A percentile compares a stretch with the other conserved stretches of the same genome.
Conservation (phyloP, 1,139 yeast species). For the Petasospora rhodanensis region DNA sequence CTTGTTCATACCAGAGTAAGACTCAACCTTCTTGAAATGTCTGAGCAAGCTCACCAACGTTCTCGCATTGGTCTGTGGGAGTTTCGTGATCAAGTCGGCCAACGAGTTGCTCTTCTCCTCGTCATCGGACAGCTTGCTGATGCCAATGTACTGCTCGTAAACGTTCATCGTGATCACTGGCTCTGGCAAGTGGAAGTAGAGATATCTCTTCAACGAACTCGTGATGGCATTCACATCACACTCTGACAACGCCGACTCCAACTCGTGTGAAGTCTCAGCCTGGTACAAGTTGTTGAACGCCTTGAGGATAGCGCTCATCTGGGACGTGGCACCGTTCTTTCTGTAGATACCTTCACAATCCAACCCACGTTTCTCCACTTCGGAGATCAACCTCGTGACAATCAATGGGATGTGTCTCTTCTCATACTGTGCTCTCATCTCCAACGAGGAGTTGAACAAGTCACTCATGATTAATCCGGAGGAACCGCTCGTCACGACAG, state of each 20-base stretch:
- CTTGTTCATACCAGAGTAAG: constrained; percentile 47
- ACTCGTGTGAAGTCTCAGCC: constrained; percentile 30
- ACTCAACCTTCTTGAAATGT: constrained; percentile 60
- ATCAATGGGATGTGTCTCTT: constrained; percentile 62
- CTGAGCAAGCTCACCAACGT: constrained; percentile 52
- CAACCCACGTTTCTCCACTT: constrained; percentile 72
- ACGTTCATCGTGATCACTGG: constrained; percentile 72
- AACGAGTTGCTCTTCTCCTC: constrained; percentile 33
- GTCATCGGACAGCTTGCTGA: constrained; percentile 36
- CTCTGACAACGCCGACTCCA: constrained; percentile 40
- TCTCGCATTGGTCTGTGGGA: constrained; percentile 67
- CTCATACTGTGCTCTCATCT: constrained; percentile 57
- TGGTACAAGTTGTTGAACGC: constrained; percentile 30
- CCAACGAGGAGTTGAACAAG: constrained; percentile 38
- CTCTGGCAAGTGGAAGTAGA: constrained; percentile 70
- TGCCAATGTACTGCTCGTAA: constrained; percentile 62
- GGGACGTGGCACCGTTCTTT: constrained; percentile 83
- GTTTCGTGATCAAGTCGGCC: constrained; percentile 32
- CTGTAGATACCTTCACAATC: constrained; percentile 84
- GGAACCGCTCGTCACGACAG: no score
- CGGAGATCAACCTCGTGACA: constrained; percentile 67
- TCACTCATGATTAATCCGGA: constrained; percentile 26
- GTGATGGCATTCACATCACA: constrained; percentile 84
- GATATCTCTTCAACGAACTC: constrained; percentile 78
- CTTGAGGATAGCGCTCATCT: constrained; percentile 49